Conservation (phyloP, 1,284 basidiomycete genomes). For the Lignosus rhinocerotis region DNA sequence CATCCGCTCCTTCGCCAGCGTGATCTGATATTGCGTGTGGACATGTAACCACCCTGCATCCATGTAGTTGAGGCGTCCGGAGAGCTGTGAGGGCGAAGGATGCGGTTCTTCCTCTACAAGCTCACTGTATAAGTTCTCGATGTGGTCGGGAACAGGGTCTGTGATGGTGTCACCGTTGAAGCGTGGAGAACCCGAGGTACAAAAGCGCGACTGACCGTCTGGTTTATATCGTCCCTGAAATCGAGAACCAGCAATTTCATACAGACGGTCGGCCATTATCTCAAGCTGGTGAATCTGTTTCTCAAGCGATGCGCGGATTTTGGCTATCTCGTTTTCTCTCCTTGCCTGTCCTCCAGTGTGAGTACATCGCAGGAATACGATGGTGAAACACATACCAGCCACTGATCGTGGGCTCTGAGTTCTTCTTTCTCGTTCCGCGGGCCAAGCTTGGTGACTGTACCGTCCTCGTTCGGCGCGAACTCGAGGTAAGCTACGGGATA, state of each 20-base stretch:
- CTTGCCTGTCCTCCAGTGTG: constrained; percentile 41
- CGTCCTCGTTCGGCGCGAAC: constrained; percentile 52
- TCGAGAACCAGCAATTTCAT: constrained; percentile 5
- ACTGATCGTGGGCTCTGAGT: constrained; percentile 53
- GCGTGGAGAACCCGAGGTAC: neutral
- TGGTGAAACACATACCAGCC: constrained; percentile 57
- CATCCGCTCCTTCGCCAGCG: constrained; percentile 51
- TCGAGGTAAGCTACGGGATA: constrained; percentile 69
- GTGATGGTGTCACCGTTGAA: neutral
- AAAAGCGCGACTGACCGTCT: constrained; percentile 3
- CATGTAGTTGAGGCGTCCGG: constrained; percentile 33
- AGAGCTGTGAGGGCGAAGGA: constrained; percentile 11
- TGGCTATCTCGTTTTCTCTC: constrained; percentile 54
- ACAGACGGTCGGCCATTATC: constrained; percentile 42
- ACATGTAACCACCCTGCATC: constrained; percentile 67
- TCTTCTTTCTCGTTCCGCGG: constrained; percentile 78
- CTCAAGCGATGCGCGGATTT: constrained; percentile 54
- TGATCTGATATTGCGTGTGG: constrained; percentile 52
- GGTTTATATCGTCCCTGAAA: constrained; percentile 4
- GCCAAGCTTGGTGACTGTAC: constrained; percentile 52
- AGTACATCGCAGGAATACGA: neutral
- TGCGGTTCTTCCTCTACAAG: constrained; percentile 34
- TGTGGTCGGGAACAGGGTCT: constrained; percentile 44
- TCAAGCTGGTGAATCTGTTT: constrained; percentile 61
- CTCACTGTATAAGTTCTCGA: constrained; percentile 56